Evolutionary conservation across 768 basidiomycete species (phyloP).

Genomic region (Lentinula guzmanii): DNA sequence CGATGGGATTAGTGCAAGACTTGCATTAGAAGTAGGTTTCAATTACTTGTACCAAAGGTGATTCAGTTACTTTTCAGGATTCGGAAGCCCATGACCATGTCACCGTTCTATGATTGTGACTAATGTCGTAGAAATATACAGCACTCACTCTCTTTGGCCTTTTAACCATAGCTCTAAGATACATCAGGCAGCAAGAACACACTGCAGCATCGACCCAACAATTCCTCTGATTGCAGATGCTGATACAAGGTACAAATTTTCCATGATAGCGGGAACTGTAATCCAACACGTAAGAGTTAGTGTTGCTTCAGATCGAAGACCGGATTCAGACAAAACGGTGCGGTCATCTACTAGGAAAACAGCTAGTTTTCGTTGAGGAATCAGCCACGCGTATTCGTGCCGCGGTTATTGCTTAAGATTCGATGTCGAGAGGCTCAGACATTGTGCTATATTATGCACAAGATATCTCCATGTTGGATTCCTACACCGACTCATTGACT

Average conservation of each 20-base stretch:
- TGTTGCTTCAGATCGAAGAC: conserved; percentile 52
- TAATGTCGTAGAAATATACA: conserved; percentile 35
- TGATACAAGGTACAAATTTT: conserved; percentile 37
- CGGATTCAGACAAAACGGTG: conserved; percentile 53
- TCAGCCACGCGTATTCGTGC: conserved; percentile 48
- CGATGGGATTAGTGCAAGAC: conserved; percentile 46
- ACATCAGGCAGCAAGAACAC: conserved; percentile 38
- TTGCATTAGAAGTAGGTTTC: conserved; percentile 47
- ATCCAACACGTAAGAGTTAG: conserved; percentile 43
- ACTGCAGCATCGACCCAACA: conserved; percentile 39
- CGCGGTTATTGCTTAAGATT: conserved; percentile 41
- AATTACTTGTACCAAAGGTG: conserved; percentile 44
- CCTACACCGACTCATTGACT: too few relatives aligned
- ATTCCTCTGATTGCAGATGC: conserved; percentile 50
- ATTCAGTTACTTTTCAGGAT: too few relatives aligned
- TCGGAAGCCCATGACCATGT: too few relatives aligned
- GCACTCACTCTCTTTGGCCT: too few relatives aligned
- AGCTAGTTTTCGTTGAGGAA: conserved; percentile 43
- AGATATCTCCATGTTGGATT: too few relatives aligned
- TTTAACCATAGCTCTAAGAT: conserved; percentile 3
- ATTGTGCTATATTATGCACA: conserved; percentile 18
- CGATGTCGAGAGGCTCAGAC: conserved; percentile 37
- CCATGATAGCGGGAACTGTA: conserved; percentile 49
- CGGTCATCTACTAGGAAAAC: conserved; percentile 49
- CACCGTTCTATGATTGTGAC: conserved; percentile 20